Base-by-base conservation (phyloP, 75 land plant species). In the Cupressus sempervirens region DNA sequence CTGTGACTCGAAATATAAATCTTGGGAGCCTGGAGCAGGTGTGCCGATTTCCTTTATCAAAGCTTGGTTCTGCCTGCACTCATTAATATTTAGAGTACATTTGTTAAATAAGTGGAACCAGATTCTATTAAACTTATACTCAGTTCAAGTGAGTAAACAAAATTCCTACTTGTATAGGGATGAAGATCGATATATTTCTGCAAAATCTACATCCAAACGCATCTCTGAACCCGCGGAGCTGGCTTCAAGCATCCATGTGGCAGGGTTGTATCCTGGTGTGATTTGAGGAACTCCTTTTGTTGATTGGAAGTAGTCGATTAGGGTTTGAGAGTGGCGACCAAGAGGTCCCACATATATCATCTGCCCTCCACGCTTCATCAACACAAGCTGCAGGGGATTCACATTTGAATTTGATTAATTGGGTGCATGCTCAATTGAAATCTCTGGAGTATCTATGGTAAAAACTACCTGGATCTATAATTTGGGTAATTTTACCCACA, bases 241-340 rank as follows among this genome's bases (percentile, higher is more conserved):
- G 32, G 84, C 90, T 82, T 90, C 91, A 75, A 91, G 73, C 92
- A 91, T 91, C 92, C 92, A 91, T n/a, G 92, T 91, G 23, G 92
- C 91, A 29, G 92, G 92, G 80, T 91, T 89, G 46, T 87, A 85
- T n/a, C 91, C 15, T 11, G 15, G 53, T 50, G 53, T 50, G 14
- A 50, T 50, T 13, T 50, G 12, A 50, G 53, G 15, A 91, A 84
- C 62, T 16, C 85, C 85, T 34, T 88, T 85, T 5, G 70, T 85
- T 41, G 88, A 91, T 84, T 91, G 85, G 34, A 91, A 89, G 73
- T 89, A 91, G 53, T 91, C 90, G 26, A 91, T 89, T 0, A 91
- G 91, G 35, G 67, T 75, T 52, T 86, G 89, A 10, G 92, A 91
- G 34, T 89, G 84, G 53, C 82, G 83, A 38, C 91, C 92, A 73